A percentile compares a stretch with the other conserved stretches of the same genome.
phyloP scores from a whole-genome alignment of 345 rosid species.

The Iberis pinnata region DNA sequence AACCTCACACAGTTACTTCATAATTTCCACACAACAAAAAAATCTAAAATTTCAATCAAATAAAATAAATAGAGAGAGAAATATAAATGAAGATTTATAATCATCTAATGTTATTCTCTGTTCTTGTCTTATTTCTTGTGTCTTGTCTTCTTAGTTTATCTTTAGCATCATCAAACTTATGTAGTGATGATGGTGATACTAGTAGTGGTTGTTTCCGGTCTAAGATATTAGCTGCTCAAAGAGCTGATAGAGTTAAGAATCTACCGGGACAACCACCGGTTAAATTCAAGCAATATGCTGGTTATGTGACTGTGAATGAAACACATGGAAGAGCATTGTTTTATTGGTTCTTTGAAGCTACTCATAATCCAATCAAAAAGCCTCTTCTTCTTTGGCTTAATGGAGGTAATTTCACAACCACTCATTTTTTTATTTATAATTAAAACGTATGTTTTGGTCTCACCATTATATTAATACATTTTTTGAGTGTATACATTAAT shows the following conservation, averaged over 20 bases:
- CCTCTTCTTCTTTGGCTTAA: slow-evolving; percentile 82
- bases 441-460: background rate
- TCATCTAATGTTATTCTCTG: slow-evolving; percentile 20
- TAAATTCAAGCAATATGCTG: slow-evolving; percentile 63
- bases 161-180: slow-evolving; percentile 13
- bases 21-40: slow-evolving; percentile 12
- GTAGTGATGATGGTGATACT: slow-evolving; percentile 11
- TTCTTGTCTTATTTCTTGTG: slow-evolving; percentile 27
- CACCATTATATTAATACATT: background rate
- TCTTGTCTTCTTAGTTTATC: slow-evolving; percentile 17
- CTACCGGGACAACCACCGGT: slow-evolving; percentile 72
- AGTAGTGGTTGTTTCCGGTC: slow-evolving; percentile 29
- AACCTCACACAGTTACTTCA: slow-evolving; percentile 24
- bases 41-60: background rate
- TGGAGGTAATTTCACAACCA: slow-evolving; percentile 48
- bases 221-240: slow-evolving; percentile 34
- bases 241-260: slow-evolving; percentile 43
- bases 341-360: slow-evolving; percentile 80
- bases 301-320: slow-evolving; percentile 68
- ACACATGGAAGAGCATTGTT: slow-evolving; percentile 70
- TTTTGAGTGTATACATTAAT: background rate
- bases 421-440: background rate
- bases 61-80: background rate
- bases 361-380: slow-evolving; percentile 31
- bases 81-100: slow-evolving; percentile 10